These are phyloP conservation scores for Naganishia onofrii DNA, from an alignment of 768 basidiomycete species.

Conservation along the genomic window DNA sequence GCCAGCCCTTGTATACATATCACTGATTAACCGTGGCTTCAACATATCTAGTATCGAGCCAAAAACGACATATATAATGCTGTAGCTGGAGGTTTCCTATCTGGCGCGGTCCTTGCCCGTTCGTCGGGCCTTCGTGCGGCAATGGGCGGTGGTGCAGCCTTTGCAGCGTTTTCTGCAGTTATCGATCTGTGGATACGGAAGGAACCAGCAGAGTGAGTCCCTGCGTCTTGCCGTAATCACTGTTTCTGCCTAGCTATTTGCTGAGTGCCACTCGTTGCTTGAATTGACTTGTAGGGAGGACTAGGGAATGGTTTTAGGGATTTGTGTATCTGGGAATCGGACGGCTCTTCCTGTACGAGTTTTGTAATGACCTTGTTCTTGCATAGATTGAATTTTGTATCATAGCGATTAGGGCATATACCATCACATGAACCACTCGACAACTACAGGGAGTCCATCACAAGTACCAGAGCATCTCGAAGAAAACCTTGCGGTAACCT, in stretches of 20 bases:
- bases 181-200: constrained; percentile 67
- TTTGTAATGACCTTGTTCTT: not conserved
- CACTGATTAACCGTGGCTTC: not conserved
- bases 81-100: constrained; percentile 77
- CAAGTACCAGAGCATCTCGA: not conserved
- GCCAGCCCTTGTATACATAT: not conserved
- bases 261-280: not conserved
- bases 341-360: constrained; percentile 7
- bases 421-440: constrained; percentile 1
- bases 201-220: constrained; percentile 49
- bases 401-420: constrained; percentile 4
- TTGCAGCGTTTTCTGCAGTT: constrained; percentile 86
- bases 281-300: not conserved
- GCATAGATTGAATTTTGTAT: constrained; percentile 13
- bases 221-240: not conserved
- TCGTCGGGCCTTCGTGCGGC: constrained; percentile 82
- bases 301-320: not conserved
- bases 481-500: not conserved
- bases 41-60: constrained; percentile 72
- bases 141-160: constrained; percentile 82
- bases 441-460: not conserved
- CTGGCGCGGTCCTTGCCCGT: constrained; percentile 83
- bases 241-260: not conserved
- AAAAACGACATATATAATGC: constrained; percentile 94
- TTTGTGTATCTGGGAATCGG: constrained; percentile 13